phyloP scores from a whole-genome alignment of 805 yeast species.

The Yamadazyma nakazawae region DNA sequence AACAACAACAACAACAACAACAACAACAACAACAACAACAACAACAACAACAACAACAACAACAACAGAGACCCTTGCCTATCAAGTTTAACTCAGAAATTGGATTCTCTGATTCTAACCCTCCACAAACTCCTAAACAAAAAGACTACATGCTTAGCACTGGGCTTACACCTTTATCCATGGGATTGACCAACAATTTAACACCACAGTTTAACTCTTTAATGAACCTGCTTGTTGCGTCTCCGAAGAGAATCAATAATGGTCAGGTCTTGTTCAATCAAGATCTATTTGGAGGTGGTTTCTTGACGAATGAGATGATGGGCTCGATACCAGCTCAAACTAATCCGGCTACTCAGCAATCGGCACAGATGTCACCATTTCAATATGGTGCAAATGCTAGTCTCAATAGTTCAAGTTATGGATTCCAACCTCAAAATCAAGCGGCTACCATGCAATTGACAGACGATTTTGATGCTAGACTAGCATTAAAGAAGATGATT shows the following conservation, averaged over 20 bases:
- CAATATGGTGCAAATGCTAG: neutral
- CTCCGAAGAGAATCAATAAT: constrained; percentile 24
- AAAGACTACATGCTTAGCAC: constrained; percentile 26
- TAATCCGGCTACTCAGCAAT: neutral
- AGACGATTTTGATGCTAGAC: constrained; percentile 36
- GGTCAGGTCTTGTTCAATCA: constrained; percentile 20
- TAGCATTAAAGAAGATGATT: constrained; percentile 35
- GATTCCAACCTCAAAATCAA: neutral
- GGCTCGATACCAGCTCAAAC: neutral
- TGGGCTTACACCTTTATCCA: constrained; percentile 28
- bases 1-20: constrained; percentile 1
- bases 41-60: constrained; percentile 1
- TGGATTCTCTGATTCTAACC: constrained; percentile 13
- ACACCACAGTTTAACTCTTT: constrained; percentile 41
- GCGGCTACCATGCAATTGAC: constrained; percentile 1
- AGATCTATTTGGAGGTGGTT: constrained; percentile 20
- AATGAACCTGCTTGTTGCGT: constrained; percentile 37
- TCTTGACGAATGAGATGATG: neutral
- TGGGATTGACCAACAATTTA: constrained; percentile 23
- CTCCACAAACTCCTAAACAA: constrained; percentile 36
- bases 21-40: neutral
- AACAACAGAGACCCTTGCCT: constrained; percentile 9
- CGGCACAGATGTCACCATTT: neutral
- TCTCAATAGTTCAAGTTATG: neutral
- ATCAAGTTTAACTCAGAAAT: constrained; percentile 7